Evolutionary conservation across 257 asterid genomes (phyloP).

Genomic region (Ilex asprella): DNA sequence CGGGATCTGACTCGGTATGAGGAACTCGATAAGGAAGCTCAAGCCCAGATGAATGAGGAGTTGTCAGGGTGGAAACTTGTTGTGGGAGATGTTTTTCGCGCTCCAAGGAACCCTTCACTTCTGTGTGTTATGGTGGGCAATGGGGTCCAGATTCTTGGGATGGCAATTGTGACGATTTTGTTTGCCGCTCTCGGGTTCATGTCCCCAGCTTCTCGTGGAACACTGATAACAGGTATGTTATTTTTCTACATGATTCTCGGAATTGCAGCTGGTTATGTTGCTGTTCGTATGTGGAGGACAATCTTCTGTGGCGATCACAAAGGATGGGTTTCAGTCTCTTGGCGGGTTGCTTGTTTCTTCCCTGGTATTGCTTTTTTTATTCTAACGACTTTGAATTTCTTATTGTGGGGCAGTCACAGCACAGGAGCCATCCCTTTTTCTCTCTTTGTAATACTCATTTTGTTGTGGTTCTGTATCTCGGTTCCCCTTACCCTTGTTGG

Average conservation of each 20-base stretch:
- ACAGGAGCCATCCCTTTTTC: constrained; percentile 89
- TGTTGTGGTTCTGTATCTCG: constrained; percentile 84
- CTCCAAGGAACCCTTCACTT: constrained; percentile 60
- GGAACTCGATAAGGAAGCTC: constrained; percentile 88
- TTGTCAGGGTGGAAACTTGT: constrained; percentile 91
- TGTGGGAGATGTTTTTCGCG: constrained; percentile 77
- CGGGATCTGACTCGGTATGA: constrained; percentile 76
- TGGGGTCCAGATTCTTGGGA: constrained; percentile 87
- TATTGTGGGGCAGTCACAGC: constrained; percentile 88
- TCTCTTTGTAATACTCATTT: constrained; percentile 50
- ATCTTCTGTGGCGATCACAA: constrained; percentile 54
- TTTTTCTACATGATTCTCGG: constrained; percentile 83
- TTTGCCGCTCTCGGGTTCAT: constrained; percentile 90
- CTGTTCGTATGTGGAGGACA: constrained; percentile 88
- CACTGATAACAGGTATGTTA: constrained; percentile 75
- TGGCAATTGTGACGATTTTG: constrained; percentile 74
- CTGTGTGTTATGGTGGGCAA: constrained; percentile 89
- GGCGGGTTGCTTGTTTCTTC: constrained; percentile 86
- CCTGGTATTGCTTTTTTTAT: constrained; percentile 70
- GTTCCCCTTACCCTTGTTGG: constrained; percentile 81
- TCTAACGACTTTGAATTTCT: constrained; percentile 58
- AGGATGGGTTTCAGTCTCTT: constrained; percentile 83
- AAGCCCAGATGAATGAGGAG: constrained; percentile 94
- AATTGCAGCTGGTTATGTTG: constrained; percentile 74
- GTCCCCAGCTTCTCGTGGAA: constrained; percentile 94